Conservation (phyloP, 192 early-diverging fungal genomes). For the Piromyces sp. region DNA sequence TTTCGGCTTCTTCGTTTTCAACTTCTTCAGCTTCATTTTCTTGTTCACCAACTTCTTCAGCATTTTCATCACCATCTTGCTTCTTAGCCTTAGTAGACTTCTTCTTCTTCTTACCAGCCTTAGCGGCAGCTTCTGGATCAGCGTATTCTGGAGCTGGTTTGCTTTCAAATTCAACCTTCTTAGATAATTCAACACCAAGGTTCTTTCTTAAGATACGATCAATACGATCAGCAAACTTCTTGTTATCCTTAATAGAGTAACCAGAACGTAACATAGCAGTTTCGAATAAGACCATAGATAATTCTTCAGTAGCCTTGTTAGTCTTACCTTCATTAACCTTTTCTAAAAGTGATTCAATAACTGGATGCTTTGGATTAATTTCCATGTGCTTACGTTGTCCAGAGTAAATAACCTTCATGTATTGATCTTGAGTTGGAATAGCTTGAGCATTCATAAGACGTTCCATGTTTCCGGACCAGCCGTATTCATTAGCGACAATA, state of each 20-base stretch:
- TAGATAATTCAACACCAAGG: constrained; percentile 5
- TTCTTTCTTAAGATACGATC: constrained; percentile 3
- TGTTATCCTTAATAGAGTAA: constrained; percentile 34
- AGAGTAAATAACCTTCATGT: constrained; percentile 3
- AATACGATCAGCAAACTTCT: constrained; percentile 11
- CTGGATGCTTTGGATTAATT: constrained; percentile 47
- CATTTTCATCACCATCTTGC: background rate
- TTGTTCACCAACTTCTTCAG: background rate
- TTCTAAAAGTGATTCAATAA: constrained; percentile 32
- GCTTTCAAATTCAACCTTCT: constrained; percentile 6
- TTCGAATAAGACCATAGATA: constrained; percentile 36
- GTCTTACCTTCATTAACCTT: constrained; percentile 18
- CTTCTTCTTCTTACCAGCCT: background rate
- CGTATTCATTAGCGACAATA: constrained; percentile 38
- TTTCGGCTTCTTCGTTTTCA: background rate
- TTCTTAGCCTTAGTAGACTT: background rate
- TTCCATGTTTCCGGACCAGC: constrained; percentile 49
- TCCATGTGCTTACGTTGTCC: constrained; percentile 34
- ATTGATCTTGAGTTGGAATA: background rate
- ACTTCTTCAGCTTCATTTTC: background rate
- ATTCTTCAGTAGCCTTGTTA: constrained; percentile 19
- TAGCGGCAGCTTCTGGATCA: background rate
- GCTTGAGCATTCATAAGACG: constrained; percentile 35
- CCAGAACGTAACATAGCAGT: constrained; percentile 44
- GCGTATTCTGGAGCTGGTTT: constrained; percentile 5